These are phyloP conservation scores for Kodamaea hsintzibuensis DNA, from an alignment of 805 yeast species.

Conservation along the genomic window DNA sequence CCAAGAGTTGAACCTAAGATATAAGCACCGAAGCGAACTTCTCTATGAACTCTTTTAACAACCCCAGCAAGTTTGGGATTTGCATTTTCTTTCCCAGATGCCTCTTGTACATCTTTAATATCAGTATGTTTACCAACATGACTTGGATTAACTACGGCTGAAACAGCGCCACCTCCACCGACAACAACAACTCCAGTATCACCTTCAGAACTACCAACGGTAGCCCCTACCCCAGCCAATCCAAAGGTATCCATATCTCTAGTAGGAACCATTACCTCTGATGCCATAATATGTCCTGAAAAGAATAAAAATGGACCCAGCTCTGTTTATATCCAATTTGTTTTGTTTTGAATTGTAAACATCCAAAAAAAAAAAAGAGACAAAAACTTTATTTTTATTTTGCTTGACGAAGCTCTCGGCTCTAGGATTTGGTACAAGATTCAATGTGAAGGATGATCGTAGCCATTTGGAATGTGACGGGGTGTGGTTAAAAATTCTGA, in stretches of 20 bases:
- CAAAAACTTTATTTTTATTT: conserved; percentile 6
- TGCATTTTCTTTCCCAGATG: not conserved
- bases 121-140: not conserved
- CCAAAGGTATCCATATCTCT: not conserved
- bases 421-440: not conserved
- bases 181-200: not conserved
- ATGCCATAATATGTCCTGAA: conserved; percentile 4
- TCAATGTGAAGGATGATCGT: not conserved
- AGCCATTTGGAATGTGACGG: not conserved
- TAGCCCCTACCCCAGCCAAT: not conserved
- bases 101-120: not conserved
- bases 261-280: conserved; percentile 9
- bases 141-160: not conserved
- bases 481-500: not conserved
- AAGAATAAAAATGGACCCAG: conserved; percentile 1
- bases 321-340: conserved; percentile 8
- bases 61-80: not conserved
- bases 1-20: conserved; percentile 91
- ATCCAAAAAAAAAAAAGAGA: conserved; percentile 6
- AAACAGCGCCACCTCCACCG: not conserved
- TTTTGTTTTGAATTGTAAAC: conserved; percentile 10
- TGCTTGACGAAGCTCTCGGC: conserved; percentile 6
- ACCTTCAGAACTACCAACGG: not conserved
- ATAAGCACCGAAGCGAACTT: conserved; percentile 86
- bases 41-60: conserved; percentile 49